Base-by-base conservation (phyloP, 768 basidiomycete genomes). In the Suillus placidus region DNA sequence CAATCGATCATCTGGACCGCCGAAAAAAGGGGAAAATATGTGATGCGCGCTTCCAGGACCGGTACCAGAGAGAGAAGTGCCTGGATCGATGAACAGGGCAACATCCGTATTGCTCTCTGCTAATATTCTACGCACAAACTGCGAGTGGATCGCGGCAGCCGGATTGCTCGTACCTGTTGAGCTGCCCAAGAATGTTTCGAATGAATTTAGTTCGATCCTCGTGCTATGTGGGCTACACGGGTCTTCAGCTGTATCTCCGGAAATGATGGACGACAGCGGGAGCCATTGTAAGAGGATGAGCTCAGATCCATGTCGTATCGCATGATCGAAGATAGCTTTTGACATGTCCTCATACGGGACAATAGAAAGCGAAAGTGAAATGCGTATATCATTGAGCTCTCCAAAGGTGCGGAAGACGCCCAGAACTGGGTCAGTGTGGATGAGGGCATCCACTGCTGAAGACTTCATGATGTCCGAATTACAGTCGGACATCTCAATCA, bases 1-100 rank as follows among this genome's bases (percentile, higher is more conserved):
- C n/a, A 94, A 81, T 0, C 97, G 87, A 74, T 98, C 97, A 74
- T 99, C 97, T 0, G 94, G 89, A 0, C 97, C 97, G 42, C 97
- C 97, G 73, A 94, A 92, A 86, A 97, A 98, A 0, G 96, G 93
- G 45, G 96, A 73, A 74, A 96, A 87, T 35, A 98, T 72, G 68
- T 93, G 92, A 64, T 89, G 82, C 4, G 60, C 57, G 9, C 75
- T 73, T 6, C 66, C 71, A 3, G 73, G 66, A 2, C 73, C 73
- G 4, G 67, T 62, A 20, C 74, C 62, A 72, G 76, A 51, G 51
- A 30, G 51, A 18, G 51, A 52, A 30, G 14, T 16, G 4, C 26
- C 90, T 32, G 89, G 82, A 74, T 98, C 95, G 65, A 97, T 84
- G 75, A 93, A 96, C 40, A 99, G 78, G 5, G 89, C 94, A 40